Percentiles rank a stretch among this genome's conserved stretches.
Conservation (phyloP, 345 rosid species). For the Brassica incana region DNA sequence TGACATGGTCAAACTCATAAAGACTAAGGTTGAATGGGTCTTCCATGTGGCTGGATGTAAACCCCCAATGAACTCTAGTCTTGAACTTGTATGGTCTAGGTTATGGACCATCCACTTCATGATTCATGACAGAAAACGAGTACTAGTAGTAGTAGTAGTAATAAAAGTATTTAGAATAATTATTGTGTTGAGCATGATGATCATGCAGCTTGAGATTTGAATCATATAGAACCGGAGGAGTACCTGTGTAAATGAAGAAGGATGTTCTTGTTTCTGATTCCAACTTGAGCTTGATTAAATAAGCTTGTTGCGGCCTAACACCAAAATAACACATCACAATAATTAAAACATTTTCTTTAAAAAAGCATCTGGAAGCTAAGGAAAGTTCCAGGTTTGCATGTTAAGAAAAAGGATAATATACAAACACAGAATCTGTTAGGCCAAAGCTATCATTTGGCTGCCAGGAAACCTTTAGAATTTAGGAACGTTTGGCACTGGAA, state of each 20-base stretch:
- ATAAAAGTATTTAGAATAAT: not conserved
- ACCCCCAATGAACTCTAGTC: too few species aligned
- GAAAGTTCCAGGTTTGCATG: too few species aligned
- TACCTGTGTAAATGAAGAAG: not conserved
- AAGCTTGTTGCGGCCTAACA: not conserved
- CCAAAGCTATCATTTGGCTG: not conserved
- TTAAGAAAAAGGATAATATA: too few species aligned
- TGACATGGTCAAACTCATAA: too few species aligned
- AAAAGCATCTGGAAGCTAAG: too few species aligned
- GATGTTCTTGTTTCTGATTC: not conserved
- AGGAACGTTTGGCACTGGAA: not conserved
- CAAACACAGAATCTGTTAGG: not conserved
- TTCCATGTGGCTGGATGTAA: too few species aligned
- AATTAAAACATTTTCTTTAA: not conserved
- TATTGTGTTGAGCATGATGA: not conserved
- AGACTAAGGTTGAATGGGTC: too few species aligned
- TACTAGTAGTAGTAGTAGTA: not conserved
- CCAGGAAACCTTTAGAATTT: not conserved
- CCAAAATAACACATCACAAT: not conserved
- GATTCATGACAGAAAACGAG: not conserved
- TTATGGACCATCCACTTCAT: too few species aligned
- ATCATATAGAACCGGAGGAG: not conserved
- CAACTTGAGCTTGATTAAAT: not conserved
- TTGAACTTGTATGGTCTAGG: too few species aligned
- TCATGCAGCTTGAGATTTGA: not conserved